phyloP scores from a whole-genome alignment of 768 basidiomycete genomes.

The Rhizopogon vesiculosus region DNA sequence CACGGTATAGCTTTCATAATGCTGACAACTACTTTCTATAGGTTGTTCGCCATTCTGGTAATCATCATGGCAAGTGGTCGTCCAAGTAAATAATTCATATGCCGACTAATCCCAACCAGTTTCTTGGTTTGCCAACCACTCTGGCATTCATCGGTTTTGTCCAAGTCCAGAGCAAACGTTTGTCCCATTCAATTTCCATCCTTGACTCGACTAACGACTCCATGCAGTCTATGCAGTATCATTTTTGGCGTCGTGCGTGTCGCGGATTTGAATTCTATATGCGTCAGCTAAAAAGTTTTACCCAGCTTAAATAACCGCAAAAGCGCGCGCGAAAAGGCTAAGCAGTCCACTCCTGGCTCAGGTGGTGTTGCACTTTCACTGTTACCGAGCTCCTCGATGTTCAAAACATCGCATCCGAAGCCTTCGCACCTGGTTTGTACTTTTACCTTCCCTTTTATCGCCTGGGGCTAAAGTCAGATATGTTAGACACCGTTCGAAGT shows the following conservation, averaged over 20 bases:
- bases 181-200: neutral
- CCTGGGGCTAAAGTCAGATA: neutral
- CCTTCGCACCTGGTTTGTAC: neutral
- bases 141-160: constrained; percentile 8
- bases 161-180: constrained; percentile 13
- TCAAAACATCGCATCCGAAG: neutral
- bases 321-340: neutral
- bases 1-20: neutral
- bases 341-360: neutral
- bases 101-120: neutral
- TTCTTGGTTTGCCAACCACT: neutral
- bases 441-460: neutral
- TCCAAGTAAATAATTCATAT: no score
- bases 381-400: no score
- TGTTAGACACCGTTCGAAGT: neutral
- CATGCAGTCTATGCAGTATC: constrained; percentile 13
- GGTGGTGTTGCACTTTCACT: neutral
- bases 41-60: constrained; percentile 6
- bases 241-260: constrained; percentile 12
- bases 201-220: neutral
- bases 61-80: constrained; percentile 3
- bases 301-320: neutral
- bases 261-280: neutral
- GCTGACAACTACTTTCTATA: neutral
- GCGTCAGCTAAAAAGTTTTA: neutral